Conservation (phyloP, 495 filamentous ascomycete genomes). For the Aspergillus heteromorphus region DNA sequence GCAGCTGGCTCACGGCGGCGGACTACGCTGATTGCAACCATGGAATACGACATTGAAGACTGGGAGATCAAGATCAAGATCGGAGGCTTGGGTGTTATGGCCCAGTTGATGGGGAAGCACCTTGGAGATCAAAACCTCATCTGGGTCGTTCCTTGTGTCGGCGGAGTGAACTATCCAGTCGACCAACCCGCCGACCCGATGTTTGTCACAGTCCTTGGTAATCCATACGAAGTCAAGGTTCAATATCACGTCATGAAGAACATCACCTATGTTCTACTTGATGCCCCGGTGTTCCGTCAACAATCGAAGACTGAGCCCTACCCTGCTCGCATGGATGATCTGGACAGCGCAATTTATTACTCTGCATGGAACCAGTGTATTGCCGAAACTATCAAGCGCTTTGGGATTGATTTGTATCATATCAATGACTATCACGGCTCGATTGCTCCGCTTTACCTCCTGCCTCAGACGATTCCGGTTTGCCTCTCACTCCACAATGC, state of each 20-base stretch:
- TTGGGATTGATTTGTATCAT: conserved; percentile 67
- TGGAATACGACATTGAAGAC: conserved; percentile 72
- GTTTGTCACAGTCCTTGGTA: conserved; percentile 59
- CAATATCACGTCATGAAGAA: conserved; percentile 62
- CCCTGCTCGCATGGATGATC: conserved; percentile 68
- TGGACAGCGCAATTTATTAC: conserved; percentile 67
- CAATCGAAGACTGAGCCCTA: conserved; percentile 65
- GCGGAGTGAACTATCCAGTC: conserved; percentile 59
- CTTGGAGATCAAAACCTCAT: conserved; percentile 63
- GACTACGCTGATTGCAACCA: conserved; percentile 61
- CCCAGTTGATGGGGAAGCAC: conserved; percentile 66
- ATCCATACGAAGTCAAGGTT: conserved; percentile 58
- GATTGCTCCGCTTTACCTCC: conserved; percentile 63
- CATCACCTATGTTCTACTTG: conserved; percentile 68
- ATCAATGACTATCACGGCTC: conserved; percentile 80
- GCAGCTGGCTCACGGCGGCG: conserved; percentile 39
- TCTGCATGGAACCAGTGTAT: conserved; percentile 72
- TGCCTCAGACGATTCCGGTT: conserved; percentile 51
- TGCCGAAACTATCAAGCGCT: conserved; percentile 53
- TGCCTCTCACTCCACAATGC: conserved; percentile 60
- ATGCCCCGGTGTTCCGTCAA: conserved; percentile 65
- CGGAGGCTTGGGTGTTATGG: conserved; percentile 65
- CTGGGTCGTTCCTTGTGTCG: conserved; percentile 74
- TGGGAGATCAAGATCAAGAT: conserved; percentile 72
- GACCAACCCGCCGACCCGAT: conserved; percentile 59